Conservation (phyloP, 352 stramenopile genomes). For the Pythium plurisporium region DNA sequence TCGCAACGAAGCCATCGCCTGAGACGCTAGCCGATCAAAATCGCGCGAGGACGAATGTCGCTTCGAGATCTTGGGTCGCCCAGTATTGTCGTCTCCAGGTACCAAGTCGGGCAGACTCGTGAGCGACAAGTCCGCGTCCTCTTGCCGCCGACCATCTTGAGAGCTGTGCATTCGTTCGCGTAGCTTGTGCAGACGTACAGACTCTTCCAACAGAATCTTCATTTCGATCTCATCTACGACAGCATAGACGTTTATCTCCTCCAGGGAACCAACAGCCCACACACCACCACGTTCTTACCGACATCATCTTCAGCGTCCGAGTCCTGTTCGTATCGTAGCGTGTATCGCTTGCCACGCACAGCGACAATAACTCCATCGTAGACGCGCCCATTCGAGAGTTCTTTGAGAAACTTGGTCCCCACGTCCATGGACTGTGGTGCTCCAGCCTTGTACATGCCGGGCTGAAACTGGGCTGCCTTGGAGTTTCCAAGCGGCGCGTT, state of each 20-base stretch:
- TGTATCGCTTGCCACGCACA: conserved; percentile 42
- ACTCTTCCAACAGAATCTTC: conserved; percentile 73
- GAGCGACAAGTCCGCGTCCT: conserved; percentile 52
- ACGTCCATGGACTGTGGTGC: conserved; percentile 35
- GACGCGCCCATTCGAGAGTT: conserved; percentile 55
- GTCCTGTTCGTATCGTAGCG: conserved; percentile 63
- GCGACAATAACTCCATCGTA: conserved; percentile 59
- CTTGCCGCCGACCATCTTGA: not conserved
- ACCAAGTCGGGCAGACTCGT: conserved; percentile 53
- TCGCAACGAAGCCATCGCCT: not conserved
- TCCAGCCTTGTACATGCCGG: not conserved
- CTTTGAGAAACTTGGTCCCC: conserved; percentile 69
- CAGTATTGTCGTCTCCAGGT: not conserved
- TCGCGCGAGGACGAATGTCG: conserved; percentile 31
- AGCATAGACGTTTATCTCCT: no score
- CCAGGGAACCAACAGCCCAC: not conserved
- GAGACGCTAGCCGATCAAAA: conserved; percentile 2
- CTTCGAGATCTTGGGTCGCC: conserved; percentile 28
- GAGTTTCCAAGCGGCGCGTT: not conserved
- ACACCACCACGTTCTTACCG: conserved; percentile 23
- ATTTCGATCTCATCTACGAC: conserved; percentile 65
- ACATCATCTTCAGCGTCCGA: conserved; percentile 56
- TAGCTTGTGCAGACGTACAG: conserved; percentile 37
- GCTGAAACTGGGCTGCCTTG: conserved; percentile 12
- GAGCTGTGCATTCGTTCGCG: conserved; percentile 24